Evolutionary conservation across 1,284 basidiomycete genomes (phyloP).

Genomic region (Pseudomicrostroma phylloplanum): DNA sequence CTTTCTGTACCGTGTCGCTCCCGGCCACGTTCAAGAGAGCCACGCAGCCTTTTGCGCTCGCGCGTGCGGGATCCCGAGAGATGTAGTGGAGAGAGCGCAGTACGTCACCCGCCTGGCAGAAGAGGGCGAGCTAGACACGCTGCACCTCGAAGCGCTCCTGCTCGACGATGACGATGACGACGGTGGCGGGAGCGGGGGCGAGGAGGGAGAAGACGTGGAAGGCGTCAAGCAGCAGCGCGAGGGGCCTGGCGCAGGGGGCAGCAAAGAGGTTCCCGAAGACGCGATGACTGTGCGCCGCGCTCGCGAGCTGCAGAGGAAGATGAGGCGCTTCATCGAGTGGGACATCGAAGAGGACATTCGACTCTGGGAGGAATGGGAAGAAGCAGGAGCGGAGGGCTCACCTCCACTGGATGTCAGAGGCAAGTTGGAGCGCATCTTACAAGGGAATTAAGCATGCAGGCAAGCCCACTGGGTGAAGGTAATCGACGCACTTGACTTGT

Average conservation of each 20-base stretch:
- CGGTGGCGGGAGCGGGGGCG: too few species aligned
- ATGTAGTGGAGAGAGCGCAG: not conserved
- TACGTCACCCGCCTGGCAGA: not conserved
- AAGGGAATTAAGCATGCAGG: too few species aligned
- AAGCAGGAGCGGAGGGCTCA: too few species aligned
- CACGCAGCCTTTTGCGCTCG: slow-evolving; percentile 8
- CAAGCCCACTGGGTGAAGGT: too few species aligned
- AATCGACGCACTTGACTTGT: too few species aligned
- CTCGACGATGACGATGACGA: too few species aligned
- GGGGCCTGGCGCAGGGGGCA: not conserved
- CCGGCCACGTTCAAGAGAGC: slow-evolving; percentile 7
- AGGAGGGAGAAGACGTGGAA: not conserved
- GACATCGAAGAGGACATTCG: not conserved
- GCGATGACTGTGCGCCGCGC: not conserved
- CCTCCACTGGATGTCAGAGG: too few species aligned
- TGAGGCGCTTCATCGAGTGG: slow-evolving; percentile 2
- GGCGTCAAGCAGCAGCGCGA: not conserved
- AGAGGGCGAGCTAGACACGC: not conserved
- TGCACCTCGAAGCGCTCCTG: not conserved
- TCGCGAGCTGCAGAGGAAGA: not conserved
- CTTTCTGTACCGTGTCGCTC: not conserved
- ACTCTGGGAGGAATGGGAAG: too few species aligned
- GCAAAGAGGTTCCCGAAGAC: not conserved
- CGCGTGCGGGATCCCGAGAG: not conserved
- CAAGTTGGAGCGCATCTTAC: too few species aligned